These are phyloP conservation scores for Lentinula detonsa DNA, from an alignment of 768 basidiomycete genomes.

Conservation along the genomic window DNA sequence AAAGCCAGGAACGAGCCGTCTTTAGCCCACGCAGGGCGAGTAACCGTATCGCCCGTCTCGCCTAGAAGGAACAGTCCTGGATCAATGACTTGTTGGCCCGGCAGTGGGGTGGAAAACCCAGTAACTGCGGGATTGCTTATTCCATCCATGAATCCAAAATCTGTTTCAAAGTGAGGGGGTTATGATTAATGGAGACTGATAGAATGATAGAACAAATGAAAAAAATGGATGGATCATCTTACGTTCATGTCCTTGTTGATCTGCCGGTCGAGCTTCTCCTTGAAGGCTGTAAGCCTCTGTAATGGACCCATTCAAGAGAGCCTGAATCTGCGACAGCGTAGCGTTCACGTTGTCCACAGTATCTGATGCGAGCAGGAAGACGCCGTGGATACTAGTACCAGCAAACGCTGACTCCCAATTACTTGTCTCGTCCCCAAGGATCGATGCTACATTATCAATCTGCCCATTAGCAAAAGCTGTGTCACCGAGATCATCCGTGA, in stretches of 20 bases:
- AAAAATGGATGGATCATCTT: conserved; percentile 13
- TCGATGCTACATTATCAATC: conserved; percentile 3
- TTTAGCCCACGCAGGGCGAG: conserved; percentile 9
- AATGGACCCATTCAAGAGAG: conserved; percentile 12
- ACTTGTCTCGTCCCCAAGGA: conserved; percentile 10
- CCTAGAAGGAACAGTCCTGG: conserved; percentile 18
- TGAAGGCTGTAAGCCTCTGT: conserved; percentile 14
- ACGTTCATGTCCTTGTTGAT: conserved; percentile 21
- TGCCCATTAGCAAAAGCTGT: conserved; percentile 9
- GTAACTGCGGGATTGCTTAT: conserved; percentile 16
- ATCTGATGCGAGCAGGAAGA: conserved; percentile 18
- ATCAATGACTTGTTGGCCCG: conserved; percentile 11
- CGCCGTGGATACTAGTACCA: conserved; percentile 15
- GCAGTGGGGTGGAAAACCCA: conserved; percentile 12
- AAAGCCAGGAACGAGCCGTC: conserved; percentile 20
- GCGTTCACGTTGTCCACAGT: conserved; percentile 13
- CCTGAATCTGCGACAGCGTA: conserved; percentile 14
- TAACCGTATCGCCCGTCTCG: conserved; percentile 16
- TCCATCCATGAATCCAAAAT: conserved; percentile 19
- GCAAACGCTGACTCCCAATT: conserved; percentile 14
- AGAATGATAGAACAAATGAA: conserved; percentile 14
- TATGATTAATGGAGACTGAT: background rate
- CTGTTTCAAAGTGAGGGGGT: background rate
- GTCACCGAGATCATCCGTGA: conserved; percentile 13
- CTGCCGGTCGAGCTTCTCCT: conserved; percentile 18